Percentiles rank a stretch among this genome's conserved stretches.
These are phyloP conservation scores for Ormosia semicastrata DNA, from an alignment of 306 rosid species.

Conservation along the genomic window DNA sequence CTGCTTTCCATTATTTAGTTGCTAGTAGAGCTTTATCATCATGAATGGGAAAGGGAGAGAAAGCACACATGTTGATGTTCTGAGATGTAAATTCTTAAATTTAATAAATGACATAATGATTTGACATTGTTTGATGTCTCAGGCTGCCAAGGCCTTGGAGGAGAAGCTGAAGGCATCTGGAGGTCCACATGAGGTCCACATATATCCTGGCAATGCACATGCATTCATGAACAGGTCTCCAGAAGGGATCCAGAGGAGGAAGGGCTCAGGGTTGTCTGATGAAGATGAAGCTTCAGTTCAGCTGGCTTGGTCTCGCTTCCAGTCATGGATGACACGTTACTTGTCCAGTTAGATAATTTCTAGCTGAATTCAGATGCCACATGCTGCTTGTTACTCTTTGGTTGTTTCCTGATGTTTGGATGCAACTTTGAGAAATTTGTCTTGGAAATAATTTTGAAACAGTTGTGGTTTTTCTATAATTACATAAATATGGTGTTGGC, in stretches of 20 bases:
- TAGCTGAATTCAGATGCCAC: background rate
- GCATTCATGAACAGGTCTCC: constrained; percentile 96
- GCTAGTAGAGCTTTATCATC: background rate
- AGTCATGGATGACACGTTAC: constrained; percentile 77
- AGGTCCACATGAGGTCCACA: constrained; percentile 74
- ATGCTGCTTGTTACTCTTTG: constrained; percentile 2
- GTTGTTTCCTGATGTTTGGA: background rate
- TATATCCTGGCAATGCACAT: constrained; percentile 73
- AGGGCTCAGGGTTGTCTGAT: constrained; percentile 66
- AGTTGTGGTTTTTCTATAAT: constrained; percentile 6
- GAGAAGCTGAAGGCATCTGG: constrained; percentile 88
- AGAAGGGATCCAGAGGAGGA: constrained; percentile 75
- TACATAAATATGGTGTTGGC: background rate
- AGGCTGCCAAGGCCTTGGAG: constrained; percentile 82
- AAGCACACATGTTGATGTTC: background rate
- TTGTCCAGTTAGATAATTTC: constrained; percentile 40
- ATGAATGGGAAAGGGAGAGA: background rate
- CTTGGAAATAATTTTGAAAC: constrained; percentile 2
- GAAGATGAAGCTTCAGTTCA: constrained; percentile 67
- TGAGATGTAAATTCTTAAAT: background rate
- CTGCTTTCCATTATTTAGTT: background rate
- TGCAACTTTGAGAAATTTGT: constrained; percentile 10
- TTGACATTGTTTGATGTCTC: constrained; percentile 28
- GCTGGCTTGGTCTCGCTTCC: constrained; percentile 92
- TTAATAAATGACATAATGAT: background rate